Percentiles rank a stretch among this genome's conserved stretches.
phyloP scores from a whole-genome alignment of 805 yeast genomes.

The Candida maris region DNA sequence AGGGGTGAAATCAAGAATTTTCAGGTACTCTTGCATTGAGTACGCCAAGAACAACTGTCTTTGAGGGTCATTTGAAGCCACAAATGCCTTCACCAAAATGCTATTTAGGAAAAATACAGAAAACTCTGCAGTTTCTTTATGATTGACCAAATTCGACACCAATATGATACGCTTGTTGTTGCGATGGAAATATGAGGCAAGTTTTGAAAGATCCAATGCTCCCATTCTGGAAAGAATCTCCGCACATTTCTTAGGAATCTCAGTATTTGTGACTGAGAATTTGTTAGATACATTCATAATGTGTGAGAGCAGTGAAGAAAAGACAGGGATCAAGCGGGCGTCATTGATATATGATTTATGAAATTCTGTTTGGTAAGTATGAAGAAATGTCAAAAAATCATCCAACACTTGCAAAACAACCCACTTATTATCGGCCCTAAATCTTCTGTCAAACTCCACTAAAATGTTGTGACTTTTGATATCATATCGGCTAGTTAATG shows the following conservation, averaged over 20 bases:
- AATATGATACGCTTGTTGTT: conserved; percentile 44
- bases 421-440: conserved; percentile 60
- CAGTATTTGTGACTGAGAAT: conserved; percentile 44
- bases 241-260: conserved; percentile 59
- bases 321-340: conserved; percentile 29
- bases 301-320: conserved; percentile 47
- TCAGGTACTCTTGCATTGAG: conserved; percentile 83
- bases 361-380: conserved; percentile 47
- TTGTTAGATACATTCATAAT: conserved; percentile 54
- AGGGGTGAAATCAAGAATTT: conserved; percentile 45
- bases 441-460: conserved; percentile 51
- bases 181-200: conserved; percentile 34
- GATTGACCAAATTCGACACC: conserved; percentile 59
- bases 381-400: conserved; percentile 55
- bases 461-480: conserved; percentile 33
- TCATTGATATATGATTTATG: conserved; percentile 42
- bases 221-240: conserved; percentile 75
- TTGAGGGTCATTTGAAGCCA: conserved; percentile 86
- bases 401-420: conserved; percentile 69
- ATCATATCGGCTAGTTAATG: conserved; percentile 18
- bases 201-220: conserved; percentile 61
- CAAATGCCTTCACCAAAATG: conserved; percentile 75
- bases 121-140: conserved; percentile 60
- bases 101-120: conserved; percentile 61
- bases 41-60: conserved; percentile 80